Evolutionary conservation across 805 yeast species (phyloP), one percentile per base, ranked within the genome.

Genomic region (Myxozyma neotropica): DNA sequence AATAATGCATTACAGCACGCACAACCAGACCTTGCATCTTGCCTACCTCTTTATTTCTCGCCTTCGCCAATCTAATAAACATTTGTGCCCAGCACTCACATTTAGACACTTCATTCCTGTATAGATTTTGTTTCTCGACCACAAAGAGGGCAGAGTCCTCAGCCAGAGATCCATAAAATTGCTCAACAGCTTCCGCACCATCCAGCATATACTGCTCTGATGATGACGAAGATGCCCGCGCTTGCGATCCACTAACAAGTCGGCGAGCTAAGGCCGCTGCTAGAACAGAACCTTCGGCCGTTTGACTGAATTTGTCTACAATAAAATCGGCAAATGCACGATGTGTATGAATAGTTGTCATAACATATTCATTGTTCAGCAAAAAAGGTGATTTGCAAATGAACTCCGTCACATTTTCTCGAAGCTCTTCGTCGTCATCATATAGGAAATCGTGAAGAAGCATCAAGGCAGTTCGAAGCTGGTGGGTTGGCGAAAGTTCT

Each of bases 401-500:
- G 55, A 75, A 76, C 1, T 64, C 47, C 0, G 88, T 76, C 0
- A 88, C 80, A 1, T 66, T 17, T 0, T 73, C 71, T 57, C 95
- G 75, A 4, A 88, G 73, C 13, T 79, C 83, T 12, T 77, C 82
- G 65, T 87, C 93, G 67, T 89, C 96, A 71, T 89, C 96, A 53
- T 73, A 73, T 24, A 86, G 69, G 58, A 76, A 77, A 0, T 79
- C 52, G 42, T 64, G 57, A 40, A 74, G 55, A 12, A 67, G 49
- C 51, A 62, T 31, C 29, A 47, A 36, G 56, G 72, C 64, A 70
- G 53, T 50, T 15, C 54, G 35, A n/a, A 50, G 46, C 46, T 50
- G 54, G n/a, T 50, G 38, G 5, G 46, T 39, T 13, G 45, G 54
- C 4, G 54, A 38, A 39, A 50, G 54, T 6, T 38, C 45, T 7